phyloP scores from a whole-genome alignment of 2,329 filamentous ascomycete genomes.

The Pseudocercospora fuligena region DNA sequence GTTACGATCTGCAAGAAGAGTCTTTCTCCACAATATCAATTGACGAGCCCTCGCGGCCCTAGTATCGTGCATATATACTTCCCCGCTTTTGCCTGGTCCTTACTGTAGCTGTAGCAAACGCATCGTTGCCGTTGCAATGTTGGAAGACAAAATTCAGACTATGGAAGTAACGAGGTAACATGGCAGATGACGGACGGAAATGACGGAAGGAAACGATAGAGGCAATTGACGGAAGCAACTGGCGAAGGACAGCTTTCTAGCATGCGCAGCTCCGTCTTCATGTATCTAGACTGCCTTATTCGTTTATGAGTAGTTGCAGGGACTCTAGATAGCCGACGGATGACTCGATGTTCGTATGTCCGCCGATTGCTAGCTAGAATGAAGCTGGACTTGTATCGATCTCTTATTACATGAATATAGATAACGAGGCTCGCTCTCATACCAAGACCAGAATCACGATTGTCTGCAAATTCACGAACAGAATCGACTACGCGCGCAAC shows the following conservation, averaged over 20 bases:
- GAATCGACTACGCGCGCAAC: too few species aligned
- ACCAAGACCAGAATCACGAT: too few species aligned
- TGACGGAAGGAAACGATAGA: neutral
- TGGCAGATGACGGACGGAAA: neutral
- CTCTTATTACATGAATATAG: too few species aligned
- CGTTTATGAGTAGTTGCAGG: neutral
- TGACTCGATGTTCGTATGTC: too few species aligned
- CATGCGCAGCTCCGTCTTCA: neutral
- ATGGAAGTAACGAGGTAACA: neutral
- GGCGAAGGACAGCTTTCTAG: neutral
- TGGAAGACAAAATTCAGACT: neutral
- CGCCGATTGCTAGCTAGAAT: too few species aligned
- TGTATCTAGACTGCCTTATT: neutral
- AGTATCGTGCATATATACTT: neutral
- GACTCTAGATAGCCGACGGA: too few species aligned
- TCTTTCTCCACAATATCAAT: neutral
- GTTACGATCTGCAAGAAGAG: too few species aligned
- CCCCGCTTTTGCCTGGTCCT: neutral
- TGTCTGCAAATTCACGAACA: too few species aligned
- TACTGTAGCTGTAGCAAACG: neutral
- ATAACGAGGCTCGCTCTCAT: too few species aligned
- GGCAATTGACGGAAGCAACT: neutral
- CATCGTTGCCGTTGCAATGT: too few species aligned
- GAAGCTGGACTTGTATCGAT: too few species aligned
- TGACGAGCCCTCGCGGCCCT: too few species aligned